Percentiles rank a stretch among this genome's conserved stretches.
phyloP scores from a whole-genome alignment of 768 basidiomycete genomes.

The Galerina sulciceps region DNA sequence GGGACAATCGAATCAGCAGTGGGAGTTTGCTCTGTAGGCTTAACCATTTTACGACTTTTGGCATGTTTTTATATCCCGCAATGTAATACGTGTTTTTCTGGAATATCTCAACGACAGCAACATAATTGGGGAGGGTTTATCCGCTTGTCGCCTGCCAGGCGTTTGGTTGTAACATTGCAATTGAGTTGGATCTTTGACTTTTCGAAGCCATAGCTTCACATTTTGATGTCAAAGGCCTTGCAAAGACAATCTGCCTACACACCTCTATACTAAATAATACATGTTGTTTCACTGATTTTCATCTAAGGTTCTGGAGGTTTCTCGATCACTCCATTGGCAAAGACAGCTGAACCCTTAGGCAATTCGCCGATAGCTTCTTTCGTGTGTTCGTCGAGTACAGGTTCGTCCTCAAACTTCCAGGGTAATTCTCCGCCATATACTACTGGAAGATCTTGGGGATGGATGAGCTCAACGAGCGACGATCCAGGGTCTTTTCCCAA shows the following conservation, averaged over 20 bases:
- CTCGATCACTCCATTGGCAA: constrained; percentile 45
- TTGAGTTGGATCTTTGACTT: too few relatives aligned
- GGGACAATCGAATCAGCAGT: too few relatives aligned
- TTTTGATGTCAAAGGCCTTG: too few relatives aligned
- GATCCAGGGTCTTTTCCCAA: constrained; percentile 63
- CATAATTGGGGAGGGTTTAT: too few relatives aligned
- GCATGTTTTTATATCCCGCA: too few relatives aligned
- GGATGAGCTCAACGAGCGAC: constrained; percentile 52
- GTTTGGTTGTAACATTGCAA: too few relatives aligned
- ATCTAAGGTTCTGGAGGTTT: constrained; percentile 20
- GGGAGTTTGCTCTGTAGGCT: too few relatives aligned
- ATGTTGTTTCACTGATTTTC: neutral
- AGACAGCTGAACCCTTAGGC: constrained; percentile 53
- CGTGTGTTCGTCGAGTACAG: constrained; percentile 62
- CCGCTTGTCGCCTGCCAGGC: too few relatives aligned
- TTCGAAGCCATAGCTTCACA: too few relatives aligned
- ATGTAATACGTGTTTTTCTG: too few relatives aligned
- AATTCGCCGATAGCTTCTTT: constrained; percentile 48
- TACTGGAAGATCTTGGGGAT: constrained; percentile 57
- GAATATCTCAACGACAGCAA: too few relatives aligned
- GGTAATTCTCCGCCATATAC: constrained; percentile 76
- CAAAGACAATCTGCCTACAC: neutral
- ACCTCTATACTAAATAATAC: neutral
- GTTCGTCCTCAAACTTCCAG: constrained; percentile 73
- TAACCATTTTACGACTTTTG: too few relatives aligned